Conservation (phyloP, 2,329 filamentous ascomycete genomes). For the Sporothrix protearum region DNA sequence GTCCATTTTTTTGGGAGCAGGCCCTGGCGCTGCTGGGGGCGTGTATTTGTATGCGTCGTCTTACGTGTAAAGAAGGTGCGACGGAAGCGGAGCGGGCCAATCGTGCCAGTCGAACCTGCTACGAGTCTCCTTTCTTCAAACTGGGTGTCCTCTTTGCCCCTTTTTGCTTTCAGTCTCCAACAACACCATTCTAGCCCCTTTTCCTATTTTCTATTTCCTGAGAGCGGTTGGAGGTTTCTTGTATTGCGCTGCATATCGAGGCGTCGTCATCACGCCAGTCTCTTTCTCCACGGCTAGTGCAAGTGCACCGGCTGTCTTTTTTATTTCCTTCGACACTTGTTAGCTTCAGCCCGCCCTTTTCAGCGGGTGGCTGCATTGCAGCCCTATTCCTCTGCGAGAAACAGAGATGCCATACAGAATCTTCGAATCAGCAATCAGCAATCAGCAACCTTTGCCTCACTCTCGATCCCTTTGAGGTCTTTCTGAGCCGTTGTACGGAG, state of each 20-base stretch:
- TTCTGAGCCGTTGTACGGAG: not conserved
- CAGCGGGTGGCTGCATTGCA: not conserved
- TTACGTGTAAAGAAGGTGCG: constrained; percentile 4
- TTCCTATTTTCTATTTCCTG: not conserved
- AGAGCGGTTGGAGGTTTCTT: not conserved
- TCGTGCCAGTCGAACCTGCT: constrained; percentile 2
- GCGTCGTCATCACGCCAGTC: constrained; percentile 14
- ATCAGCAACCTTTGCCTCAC: not conserved
- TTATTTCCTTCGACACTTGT: not conserved
- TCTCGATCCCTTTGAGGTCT: not conserved
- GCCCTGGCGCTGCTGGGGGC: not conserved
- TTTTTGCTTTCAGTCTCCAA: not conserved
- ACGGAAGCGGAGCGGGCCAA: constrained; percentile 18
- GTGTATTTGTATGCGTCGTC: too few relatives aligned
- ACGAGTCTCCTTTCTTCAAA: constrained; percentile 18
- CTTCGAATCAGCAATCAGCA: not conserved
- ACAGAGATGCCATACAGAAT: not conserved
- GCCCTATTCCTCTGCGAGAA: not conserved
- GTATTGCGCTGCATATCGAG: not conserved
- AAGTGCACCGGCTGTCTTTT: not conserved
- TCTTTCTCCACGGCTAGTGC: not conserved
- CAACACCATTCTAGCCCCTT: not conserved
- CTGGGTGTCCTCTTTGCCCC: not conserved
- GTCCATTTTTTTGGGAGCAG: not conserved
- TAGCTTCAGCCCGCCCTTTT: not conserved